Evolutionary conservation across 352 stramenopile species (phyloP), one percentile per base, ranked within the genome.

Genomic region (Albugo candida): DNA sequence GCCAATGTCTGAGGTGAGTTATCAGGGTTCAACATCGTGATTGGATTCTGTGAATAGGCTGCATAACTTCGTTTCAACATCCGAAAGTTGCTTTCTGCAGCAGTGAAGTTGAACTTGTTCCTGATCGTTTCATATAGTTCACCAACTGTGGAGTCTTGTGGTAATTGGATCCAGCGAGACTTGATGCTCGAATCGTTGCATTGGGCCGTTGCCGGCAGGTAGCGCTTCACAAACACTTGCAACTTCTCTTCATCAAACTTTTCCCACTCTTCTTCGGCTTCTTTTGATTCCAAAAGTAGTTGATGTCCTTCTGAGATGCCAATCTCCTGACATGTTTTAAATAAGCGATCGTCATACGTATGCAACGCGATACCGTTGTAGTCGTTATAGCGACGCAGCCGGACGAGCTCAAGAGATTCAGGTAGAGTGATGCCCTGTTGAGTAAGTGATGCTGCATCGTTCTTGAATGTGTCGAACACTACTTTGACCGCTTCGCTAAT

Each of bases 251-350:
- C 38, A 8, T 24, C 20, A 19, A 43, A 43, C 38, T 10, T 24
- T 43, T 43, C 17, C 17, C 38, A 24, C 8, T 43, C 38, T 43
- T 43, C 38, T 10, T 43, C 8, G 38, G 8, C 38, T 10, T 3
- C 8, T 31, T 83, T 85, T 0, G 67, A 57, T 47, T 88, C 76
- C 1, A 88, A 56, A 43, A 74, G 84, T 27, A 88, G 59, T 41
- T 81, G 70, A 36, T 83, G 70, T 11, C 72, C 70, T n/a, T 62
- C 53, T 48, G 81, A 88, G 38, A 88, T 64, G 19, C 72, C 62
- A 37, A 85, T 41, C 6, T 70, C 60, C 16, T 59, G 58, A 13
- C 85, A 56, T 0, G 67, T 67, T 54, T 66, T 65, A 8, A 8
- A 43, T 21, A 20, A 48, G 19, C 74, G 54, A 27, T 84, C 66